These are phyloP conservation scores for Trichoderma breve DNA, from an alignment of 2,329 filamentous ascomycete species.

Conservation along the genomic window DNA sequence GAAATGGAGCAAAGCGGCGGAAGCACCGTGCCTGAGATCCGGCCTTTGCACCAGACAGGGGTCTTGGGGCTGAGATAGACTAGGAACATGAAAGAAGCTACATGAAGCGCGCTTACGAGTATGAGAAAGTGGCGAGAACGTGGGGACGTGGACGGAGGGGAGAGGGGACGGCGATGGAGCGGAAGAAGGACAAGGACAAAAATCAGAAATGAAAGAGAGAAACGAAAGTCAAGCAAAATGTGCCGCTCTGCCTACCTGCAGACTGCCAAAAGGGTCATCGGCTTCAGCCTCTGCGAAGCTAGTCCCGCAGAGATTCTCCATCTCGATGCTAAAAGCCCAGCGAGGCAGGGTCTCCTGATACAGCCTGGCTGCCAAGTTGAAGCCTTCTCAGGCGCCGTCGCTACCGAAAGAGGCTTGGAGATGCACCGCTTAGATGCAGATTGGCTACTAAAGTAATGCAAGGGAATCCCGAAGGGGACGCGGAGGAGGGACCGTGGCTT, in stretches of 20 bases:
- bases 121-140: not conserved
- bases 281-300: not conserved
- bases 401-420: not conserved
- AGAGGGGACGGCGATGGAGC: not conserved
- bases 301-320: not conserved
- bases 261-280: not conserved
- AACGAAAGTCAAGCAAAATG: not conserved
- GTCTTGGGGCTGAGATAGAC: not conserved
- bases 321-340: not conserved
- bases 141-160: not conserved
- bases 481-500: not conserved
- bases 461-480: not conserved
- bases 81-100: not conserved
- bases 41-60: not conserved
- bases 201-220: not conserved
- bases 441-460: not conserved
- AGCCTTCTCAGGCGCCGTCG: not conserved
- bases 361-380: not conserved
- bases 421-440: not conserved
- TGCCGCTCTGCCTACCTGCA: not conserved
- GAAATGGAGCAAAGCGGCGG: not conserved
- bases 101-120: not conserved
- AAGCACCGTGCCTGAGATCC: not conserved
- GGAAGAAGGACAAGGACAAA: not conserved
- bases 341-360: not conserved